phyloP scores from a whole-genome alignment of 2,329 filamentous ascomycete species.

The Sarocladium oryzae region DNA sequence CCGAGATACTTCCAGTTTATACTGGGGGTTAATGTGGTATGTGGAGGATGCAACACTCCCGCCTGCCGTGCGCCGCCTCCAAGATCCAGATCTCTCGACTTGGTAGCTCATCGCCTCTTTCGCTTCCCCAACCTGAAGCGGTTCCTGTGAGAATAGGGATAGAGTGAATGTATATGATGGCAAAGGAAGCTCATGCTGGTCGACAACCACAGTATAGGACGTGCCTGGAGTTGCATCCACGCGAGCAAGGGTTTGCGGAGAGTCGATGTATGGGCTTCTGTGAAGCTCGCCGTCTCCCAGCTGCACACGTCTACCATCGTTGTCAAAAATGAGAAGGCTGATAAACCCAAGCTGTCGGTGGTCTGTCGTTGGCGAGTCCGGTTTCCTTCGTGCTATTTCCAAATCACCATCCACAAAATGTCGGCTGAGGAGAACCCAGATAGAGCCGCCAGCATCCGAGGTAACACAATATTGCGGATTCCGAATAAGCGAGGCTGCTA shows the following conservation, averaged over 20 bases:
- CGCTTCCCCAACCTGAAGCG: conserved; percentile 57
- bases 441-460: conserved; percentile 49
- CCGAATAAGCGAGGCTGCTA: conserved; percentile 50
- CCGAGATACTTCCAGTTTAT: conserved; percentile 53
- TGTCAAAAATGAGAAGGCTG: conserved; percentile 74
- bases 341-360: conserved; percentile 69
- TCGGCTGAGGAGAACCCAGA: conserved; percentile 81
- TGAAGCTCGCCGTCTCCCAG: conserved; percentile 65
- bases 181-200: conserved; percentile 71
- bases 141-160: conserved; percentile 66
- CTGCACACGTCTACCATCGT: conserved; percentile 64
- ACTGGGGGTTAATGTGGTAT: conserved; percentile 87
- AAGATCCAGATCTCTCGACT: conserved; percentile 56
- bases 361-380: conserved; percentile 28
- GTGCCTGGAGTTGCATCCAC: conserved; percentile 40
- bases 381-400: conserved; percentile 40
- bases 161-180: conserved; percentile 78
- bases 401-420: conserved; percentile 72
- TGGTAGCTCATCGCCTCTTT: conserved; percentile 51
- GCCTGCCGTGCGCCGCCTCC: conserved; percentile 75
- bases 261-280: conserved; percentile 84
- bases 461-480: conserved; percentile 68
- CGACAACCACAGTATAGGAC: conserved; percentile 57
- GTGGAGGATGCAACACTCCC: conserved; percentile 71
- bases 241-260: conserved; percentile 81